Percentiles rank a stretch among this genome's conserved stretches.
These are phyloP conservation scores for Styphnolobium japonicum DNA, from an alignment of 306 rosid species.

Conservation along the genomic window DNA sequence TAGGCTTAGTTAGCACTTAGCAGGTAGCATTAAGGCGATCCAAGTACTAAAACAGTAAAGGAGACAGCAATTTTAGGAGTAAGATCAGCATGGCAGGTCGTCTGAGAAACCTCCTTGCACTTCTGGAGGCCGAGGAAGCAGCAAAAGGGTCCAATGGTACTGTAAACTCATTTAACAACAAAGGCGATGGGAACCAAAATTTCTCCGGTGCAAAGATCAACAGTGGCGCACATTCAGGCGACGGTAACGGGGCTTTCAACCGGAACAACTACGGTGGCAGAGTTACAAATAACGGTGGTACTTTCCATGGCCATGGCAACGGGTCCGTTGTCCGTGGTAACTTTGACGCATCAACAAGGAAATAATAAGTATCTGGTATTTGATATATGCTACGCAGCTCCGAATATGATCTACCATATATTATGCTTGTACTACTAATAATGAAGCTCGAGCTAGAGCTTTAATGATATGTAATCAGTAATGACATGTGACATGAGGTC, in stretches of 20 bases:
- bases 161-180: not conserved
- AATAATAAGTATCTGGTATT: not conserved
- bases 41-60: no score
- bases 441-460: not conserved
- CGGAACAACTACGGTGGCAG: not conserved
- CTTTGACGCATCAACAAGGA: not conserved
- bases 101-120: no score
- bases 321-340: not conserved
- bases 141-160: not conserved
- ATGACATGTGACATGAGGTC: no score
- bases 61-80: not conserved
- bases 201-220: not conserved
- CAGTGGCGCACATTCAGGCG: not conserved
- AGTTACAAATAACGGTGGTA: not conserved
- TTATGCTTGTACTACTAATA: not conserved
- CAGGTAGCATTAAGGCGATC: no score
- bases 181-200: not conserved
- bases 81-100: no score
- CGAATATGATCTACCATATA: not conserved
- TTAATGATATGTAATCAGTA: no score
- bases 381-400: not conserved
- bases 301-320: conserved; percentile 8
- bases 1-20: not conserved
- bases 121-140: not conserved
- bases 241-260: not conserved